phyloP scores from a whole-genome alignment of 768 basidiomycete species.

The Termitomyces sp. region DNA sequence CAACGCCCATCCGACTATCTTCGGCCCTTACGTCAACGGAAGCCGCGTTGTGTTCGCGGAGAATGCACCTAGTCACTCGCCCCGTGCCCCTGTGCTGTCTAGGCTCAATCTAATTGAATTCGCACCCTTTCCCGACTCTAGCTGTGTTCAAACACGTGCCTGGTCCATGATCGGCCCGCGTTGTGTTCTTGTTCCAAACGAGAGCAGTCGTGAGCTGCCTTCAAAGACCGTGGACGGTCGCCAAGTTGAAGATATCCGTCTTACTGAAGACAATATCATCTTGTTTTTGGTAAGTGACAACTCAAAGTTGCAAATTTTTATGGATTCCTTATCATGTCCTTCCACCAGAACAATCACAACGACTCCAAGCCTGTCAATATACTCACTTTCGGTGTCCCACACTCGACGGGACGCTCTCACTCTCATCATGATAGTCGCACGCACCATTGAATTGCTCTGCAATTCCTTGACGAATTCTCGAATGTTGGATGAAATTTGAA shows the following conservation, averaged over 20 bases:
- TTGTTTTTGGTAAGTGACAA: slow-evolving; percentile 43
- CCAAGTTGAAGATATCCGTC: slow-evolving; percentile 44
- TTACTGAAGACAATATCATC: slow-evolving; percentile 59
- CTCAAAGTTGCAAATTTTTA: not conserved
- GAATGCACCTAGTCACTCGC: slow-evolving; percentile 19
- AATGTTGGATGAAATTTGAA: not conserved
- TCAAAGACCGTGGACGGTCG: slow-evolving; percentile 38
- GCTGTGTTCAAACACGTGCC: slow-evolving; percentile 22
- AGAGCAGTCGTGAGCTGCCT: slow-evolving; percentile 38
- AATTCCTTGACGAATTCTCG: not conserved
- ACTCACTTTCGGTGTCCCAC: slow-evolving; percentile 39
- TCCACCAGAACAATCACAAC: slow-evolving; percentile 30
- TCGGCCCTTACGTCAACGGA: slow-evolving; percentile 40
- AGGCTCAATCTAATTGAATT: slow-evolving; percentile 42
- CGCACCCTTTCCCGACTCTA: slow-evolving; percentile 33
- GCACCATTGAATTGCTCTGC: slow-evolving; percentile 4
- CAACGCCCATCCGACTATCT: slow-evolving; percentile 30
- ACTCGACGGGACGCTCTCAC: slow-evolving; percentile 15
- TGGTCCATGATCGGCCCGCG: slow-evolving; percentile 40
- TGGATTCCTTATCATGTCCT: not conserved
- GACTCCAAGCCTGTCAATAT: slow-evolving; percentile 38
- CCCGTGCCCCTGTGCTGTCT: slow-evolving; percentile 15
- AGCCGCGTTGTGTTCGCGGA: slow-evolving; percentile 43
- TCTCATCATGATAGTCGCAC: slow-evolving; percentile 23
- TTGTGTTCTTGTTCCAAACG: slow-evolving; percentile 35